Evolutionary conservation across 2,329 filamentous ascomycete species (phyloP).

Genomic region (Colletotrichum simmondsii): DNA sequence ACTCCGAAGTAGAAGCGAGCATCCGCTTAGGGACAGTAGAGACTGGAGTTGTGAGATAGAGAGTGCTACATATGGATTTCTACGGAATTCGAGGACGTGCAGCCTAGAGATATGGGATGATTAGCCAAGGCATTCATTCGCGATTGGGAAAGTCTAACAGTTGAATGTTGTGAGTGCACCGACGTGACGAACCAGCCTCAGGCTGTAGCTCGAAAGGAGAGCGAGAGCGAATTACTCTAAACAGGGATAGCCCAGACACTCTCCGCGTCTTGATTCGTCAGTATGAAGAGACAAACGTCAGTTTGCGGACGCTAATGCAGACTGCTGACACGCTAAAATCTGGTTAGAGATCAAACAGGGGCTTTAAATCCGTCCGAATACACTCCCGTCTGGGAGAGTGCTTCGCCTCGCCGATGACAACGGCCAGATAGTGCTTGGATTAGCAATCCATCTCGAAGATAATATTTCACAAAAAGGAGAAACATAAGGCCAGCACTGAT

Average conservation of each 20-base stretch:
- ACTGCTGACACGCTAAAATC: slow-evolving; percentile 27
- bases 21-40: too few relatives aligned
- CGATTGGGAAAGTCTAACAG: not conserved
- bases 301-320: slow-evolving; percentile 31
- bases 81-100: not conserved
- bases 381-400: not conserved
- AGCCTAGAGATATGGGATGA: not conserved
- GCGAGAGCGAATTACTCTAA: not conserved
- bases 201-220: not conserved
- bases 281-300: not conserved
- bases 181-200: not conserved
- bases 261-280: not conserved
- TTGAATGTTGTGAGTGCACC: too few relatives aligned
- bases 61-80: not conserved
- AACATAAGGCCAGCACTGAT: not conserved
- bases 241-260: not conserved
- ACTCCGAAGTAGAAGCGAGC: not conserved
- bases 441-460: not conserved
- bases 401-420: slow-evolving; percentile 11
- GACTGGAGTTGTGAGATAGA: not conserved
- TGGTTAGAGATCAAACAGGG: not conserved
- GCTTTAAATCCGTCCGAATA: slow-evolving; percentile 6
- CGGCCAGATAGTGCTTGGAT: not conserved
- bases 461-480: not conserved
- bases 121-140: not conserved